A percentile compares a stretch with the other conserved stretches of the same genome.
Evolutionary conservation across 2,329 filamentous ascomycete genomes (phyloP).

Genomic region (Penicillium palitans): DNA sequence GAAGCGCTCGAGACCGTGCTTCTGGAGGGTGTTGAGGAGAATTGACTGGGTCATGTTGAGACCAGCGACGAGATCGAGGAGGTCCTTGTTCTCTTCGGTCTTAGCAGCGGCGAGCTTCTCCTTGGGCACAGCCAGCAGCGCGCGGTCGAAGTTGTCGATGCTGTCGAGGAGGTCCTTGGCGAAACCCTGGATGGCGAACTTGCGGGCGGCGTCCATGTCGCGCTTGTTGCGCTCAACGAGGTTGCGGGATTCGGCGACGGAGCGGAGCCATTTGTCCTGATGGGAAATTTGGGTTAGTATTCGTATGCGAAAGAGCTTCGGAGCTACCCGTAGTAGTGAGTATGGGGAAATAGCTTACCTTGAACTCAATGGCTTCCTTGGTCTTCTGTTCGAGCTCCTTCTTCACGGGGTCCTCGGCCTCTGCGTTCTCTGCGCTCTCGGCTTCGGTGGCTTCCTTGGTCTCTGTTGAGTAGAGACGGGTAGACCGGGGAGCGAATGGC

Average conservation of each 20-base stretch:
- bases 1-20: conserved; percentile 90
- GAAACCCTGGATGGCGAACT: conserved; percentile 94
- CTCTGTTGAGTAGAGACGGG: conserved; percentile 48
- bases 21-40: conserved; percentile 82
- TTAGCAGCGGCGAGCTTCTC: conserved; percentile 65
- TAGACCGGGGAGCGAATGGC: conserved; percentile 36
- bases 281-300: not conserved
- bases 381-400: conserved; percentile 72
- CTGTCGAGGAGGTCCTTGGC: conserved; percentile 92
- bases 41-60: conserved; percentile 94
- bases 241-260: conserved; percentile 95
- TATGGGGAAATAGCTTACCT: conserved; percentile 58
- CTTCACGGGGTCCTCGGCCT: conserved; percentile 53
- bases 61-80: conserved; percentile 79
- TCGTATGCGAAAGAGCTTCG: not conserved
- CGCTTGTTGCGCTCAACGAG: conserved; percentile 92
- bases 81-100: conserved; percentile 65
- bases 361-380: conserved; percentile 75
- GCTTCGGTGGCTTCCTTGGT: conserved; percentile 45
- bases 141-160: conserved; percentile 96
- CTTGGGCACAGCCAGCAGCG: conserved; percentile 73
- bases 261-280: conserved; percentile 92
- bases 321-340: not conserved
- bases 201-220: conserved; percentile 80
- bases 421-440: conserved; percentile 45